phyloP scores from a whole-genome alignment of 345 rosid species.

The Citrus glauca region DNA sequence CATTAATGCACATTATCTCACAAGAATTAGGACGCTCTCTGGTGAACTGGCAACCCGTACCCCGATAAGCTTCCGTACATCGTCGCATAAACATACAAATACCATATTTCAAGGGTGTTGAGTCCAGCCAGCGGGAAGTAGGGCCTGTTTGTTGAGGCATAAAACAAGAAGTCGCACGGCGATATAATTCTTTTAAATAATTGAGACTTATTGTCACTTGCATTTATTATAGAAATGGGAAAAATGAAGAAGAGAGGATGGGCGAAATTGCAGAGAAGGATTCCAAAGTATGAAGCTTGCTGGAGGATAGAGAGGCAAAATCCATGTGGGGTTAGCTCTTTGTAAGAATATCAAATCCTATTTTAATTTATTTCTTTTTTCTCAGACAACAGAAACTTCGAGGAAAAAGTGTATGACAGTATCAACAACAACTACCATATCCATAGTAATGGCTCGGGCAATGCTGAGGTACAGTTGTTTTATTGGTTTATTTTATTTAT shows the following conservation, averaged over 20 bases:
- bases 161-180: not conserved
- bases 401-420: slow-evolving; percentile 14
- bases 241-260: not conserved
- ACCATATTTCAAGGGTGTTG: not conserved
- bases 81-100: not conserved
- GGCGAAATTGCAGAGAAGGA: slow-evolving; percentile 29
- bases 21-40: not conserved
- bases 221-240: slow-evolving; percentile 1
- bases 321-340: slow-evolving; percentile 28
- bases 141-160: slow-evolving; percentile 4
- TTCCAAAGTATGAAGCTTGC: slow-evolving; percentile 10
- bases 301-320: slow-evolving; percentile 33
- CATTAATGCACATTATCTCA: not conserved
- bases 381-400: slow-evolving; percentile 31
- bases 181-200: not conserved
- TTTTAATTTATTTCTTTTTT: not conserved
- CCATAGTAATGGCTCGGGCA: slow-evolving; percentile 25
- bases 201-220: not conserved
- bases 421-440: slow-evolving; percentile 30
- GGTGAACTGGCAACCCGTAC: not conserved
- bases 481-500: not conserved
- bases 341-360: slow-evolving; percentile 17
- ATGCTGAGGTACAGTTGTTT: not conserved
- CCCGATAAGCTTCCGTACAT: slow-evolving; percentile 12
- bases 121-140: slow-evolving; percentile 5